These are phyloP conservation scores for Russula dissimulans DNA, from an alignment of 768 basidiomycete genomes.

Conservation along the genomic window DNA sequence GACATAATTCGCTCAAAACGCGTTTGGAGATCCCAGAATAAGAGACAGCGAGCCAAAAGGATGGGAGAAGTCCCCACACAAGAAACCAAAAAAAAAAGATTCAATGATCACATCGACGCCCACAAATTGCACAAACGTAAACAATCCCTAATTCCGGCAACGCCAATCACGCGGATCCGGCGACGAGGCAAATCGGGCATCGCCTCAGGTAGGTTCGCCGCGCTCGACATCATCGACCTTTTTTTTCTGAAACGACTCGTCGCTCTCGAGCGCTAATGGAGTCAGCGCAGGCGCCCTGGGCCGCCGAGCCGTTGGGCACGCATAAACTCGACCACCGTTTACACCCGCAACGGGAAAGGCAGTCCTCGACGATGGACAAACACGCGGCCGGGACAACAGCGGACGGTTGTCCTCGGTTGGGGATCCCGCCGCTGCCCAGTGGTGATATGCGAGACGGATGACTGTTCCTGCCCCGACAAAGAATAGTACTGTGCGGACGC, in stretches of 20 bases:
- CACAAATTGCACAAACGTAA: no score
- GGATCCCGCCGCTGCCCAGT: not conserved
- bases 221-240: no score
- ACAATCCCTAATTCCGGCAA: no score
- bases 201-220: no score
- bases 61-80: no score
- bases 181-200: no score
- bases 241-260: not conserved
- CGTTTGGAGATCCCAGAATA: no score
- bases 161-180: no score
- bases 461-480: not conserved
- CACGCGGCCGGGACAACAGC: not conserved
- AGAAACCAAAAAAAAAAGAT: no score
- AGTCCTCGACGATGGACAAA: not conserved
- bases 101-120: no score
- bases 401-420: not conserved
- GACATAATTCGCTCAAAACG: no score
- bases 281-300: not conserved
- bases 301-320: not conserved
- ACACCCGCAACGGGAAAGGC: constrained; percentile 1
- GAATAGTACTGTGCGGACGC: not conserved
- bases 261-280: not conserved
- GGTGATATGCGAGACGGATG: not conserved
- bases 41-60: no score
- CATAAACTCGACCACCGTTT: not conserved